Percentiles rank a stretch among this genome's conserved stretches.
Evolutionary conservation across 495 filamentous ascomycete genomes (phyloP).

Genomic region (Aspergillus bertholletiae): DNA sequence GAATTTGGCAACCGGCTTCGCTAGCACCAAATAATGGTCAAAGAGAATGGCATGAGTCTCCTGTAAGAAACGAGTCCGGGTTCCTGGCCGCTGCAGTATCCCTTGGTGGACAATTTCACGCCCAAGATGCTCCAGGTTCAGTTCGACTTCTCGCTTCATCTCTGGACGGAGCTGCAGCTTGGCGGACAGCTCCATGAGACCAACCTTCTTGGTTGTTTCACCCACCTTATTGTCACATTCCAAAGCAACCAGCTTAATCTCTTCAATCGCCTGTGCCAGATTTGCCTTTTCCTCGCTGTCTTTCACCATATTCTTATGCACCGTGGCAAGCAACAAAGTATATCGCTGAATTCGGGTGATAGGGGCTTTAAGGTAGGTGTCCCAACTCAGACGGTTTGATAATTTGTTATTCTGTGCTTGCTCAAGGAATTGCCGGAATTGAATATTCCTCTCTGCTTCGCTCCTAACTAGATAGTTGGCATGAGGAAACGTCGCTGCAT

Average conservation of each 20-base stretch:
- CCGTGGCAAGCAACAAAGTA: conserved; percentile 74
- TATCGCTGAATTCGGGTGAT: conserved; percentile 94
- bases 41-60: conserved; percentile 92
- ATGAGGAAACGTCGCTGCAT: conserved; percentile 81
- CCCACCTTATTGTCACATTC: conserved; percentile 95
- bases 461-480: conserved; percentile 80
- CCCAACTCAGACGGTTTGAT: conserved; percentile 87
- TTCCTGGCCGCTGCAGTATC: conserved; percentile 83
- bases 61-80: conserved; percentile 79
- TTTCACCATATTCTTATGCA: conserved; percentile 75
- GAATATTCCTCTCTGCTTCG: conserved; percentile 77
- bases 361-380: conserved; percentile 88
- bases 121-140: conserved; percentile 89
- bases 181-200: conserved; percentile 74
- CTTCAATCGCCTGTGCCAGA: conserved; percentile 82
- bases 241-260: conserved; percentile 85
- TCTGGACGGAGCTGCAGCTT: conserved; percentile 81
- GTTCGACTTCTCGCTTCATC: conserved; percentile 76
- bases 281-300: conserved; percentile 92
- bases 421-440: conserved; percentile 85
- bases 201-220: conserved; percentile 90
- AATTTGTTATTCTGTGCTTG: conserved; percentile 71
- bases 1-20: conserved; percentile 75
- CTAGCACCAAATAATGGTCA: conserved; percentile 92
- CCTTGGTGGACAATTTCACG: conserved; percentile 85